Percentiles rank a stretch among this genome's conserved stretches.
phyloP scores from a whole-genome alignment of 2,329 filamentous ascomycete species.

The Aspergillus sp. region DNA sequence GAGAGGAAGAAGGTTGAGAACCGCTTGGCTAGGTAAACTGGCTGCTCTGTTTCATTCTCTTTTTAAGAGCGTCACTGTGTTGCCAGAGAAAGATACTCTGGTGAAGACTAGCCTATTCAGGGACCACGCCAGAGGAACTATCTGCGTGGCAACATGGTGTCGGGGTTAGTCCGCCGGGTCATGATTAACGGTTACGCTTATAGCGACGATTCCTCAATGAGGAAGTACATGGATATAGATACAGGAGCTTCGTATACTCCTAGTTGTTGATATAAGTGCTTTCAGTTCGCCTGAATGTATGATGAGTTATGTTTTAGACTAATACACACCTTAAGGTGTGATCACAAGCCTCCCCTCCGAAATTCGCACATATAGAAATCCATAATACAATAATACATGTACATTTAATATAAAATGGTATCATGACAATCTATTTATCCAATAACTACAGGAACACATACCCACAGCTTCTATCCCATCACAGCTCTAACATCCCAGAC shows the following conservation, averaged over 20 bases:
- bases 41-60: background rate
- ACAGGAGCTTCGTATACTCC: background rate
- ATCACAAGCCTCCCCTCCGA: no score
- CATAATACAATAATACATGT: no score
- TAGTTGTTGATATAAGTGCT: no score
- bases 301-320: background rate
- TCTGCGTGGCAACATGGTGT: background rate
- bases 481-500: conserved; percentile 81
- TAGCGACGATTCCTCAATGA: background rate
- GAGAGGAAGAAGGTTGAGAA: conserved; percentile 73
- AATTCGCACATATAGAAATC: no score
- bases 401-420: no score
- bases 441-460: conserved; percentile 13
- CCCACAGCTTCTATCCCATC: conserved; percentile 38
- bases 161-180: background rate
- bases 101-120: background rate
- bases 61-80: background rate
- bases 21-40: conserved; percentile 46
- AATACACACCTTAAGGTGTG: no score
- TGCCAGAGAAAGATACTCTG: no score
- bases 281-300: background rate
- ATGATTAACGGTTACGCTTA: background rate
- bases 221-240: background rate
- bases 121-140: conserved; percentile 6
- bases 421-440: conserved; percentile 11